phyloP scores from a whole-genome alignment of 164 flowering plant genomes.

The Santalum album region DNA sequence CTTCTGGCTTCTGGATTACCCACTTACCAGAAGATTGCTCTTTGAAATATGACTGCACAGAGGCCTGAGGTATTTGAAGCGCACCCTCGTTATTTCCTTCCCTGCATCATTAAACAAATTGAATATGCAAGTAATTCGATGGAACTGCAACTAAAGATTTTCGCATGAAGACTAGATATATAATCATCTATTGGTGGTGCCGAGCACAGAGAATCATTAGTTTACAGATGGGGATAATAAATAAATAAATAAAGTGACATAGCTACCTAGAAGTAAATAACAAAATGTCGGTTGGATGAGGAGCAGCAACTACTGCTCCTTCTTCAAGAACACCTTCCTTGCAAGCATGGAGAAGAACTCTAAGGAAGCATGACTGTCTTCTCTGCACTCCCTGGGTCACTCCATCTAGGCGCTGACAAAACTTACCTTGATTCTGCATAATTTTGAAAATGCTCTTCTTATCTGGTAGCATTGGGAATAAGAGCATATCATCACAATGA shows the following conservation, averaged over 20 bases:
- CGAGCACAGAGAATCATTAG: too few relatives aligned
- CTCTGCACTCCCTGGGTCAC: conserved; percentile 6
- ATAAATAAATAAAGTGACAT: not conserved
- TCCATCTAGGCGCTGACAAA: conserved; percentile 14
- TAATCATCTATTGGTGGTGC: too few relatives aligned
- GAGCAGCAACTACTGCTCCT: conserved; percentile 85
- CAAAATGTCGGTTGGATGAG: conserved; percentile 43
- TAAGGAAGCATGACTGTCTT: conserved; percentile 41
- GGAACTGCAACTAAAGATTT: too few relatives aligned
- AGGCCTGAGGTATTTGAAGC: conserved; percentile 49
- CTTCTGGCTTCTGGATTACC: conserved; percentile 52
- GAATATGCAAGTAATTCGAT: too few relatives aligned
- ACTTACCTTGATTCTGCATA: conserved; percentile 21
- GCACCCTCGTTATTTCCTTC: conserved; percentile 21
- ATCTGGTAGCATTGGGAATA: conserved; percentile 38
- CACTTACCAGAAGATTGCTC: conserved; percentile 49
- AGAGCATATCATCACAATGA: conserved; percentile 26
- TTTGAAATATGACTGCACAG: conserved; percentile 35
- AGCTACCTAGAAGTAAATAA: conserved; percentile 51
- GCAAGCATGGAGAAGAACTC: conserved; percentile 63
- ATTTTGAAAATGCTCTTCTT: conserved; percentile 15
- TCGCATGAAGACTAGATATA: too few relatives aligned
- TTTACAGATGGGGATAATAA: too few relatives aligned
- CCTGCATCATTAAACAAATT: conserved; percentile 26
- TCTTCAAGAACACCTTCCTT: conserved; percentile 81